Conservation (phyloP, 345 rosid species). For the Citrus sp. region DNA sequence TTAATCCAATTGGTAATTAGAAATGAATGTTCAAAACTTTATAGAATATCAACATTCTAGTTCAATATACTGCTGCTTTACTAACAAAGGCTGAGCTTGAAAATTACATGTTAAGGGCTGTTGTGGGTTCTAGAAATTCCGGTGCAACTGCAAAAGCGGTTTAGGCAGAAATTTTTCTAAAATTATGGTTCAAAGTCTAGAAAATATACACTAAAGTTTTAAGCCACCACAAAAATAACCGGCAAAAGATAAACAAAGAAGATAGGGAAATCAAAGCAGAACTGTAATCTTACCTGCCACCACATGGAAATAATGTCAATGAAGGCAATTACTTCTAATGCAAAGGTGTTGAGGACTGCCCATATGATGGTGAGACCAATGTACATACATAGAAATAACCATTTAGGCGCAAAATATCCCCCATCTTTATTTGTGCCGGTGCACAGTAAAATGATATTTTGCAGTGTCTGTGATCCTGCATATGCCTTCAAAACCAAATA, state of each 20-base stretch:
- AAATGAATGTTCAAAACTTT: neutral
- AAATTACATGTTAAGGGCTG: too few species aligned
- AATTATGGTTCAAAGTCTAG: neutral
- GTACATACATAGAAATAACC: slow-evolving; percentile 58
- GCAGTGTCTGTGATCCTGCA: slow-evolving; percentile 61
- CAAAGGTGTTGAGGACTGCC: slow-evolving; percentile 62
- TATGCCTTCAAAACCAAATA: slow-evolving; percentile 37
- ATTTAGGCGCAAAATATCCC: slow-evolving; percentile 55
- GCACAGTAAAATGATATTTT: slow-evolving; percentile 53
- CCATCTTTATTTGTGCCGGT: slow-evolving; percentile 60
- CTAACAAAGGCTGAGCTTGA: too few species aligned
- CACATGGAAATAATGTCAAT: slow-evolving; percentile 59
- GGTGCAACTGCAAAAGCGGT: neutral
- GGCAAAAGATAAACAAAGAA: neutral
- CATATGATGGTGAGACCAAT: slow-evolving; percentile 50
- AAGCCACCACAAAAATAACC: neutral
- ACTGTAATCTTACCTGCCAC: slow-evolving; percentile 52
- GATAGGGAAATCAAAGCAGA: neutral
- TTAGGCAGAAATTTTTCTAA: neutral
- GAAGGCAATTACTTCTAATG: slow-evolving; percentile 56
- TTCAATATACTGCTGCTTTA: neutral
- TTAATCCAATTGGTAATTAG: neutral
- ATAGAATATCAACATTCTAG: neutral
- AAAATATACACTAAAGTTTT: neutral
- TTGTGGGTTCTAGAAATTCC: neutral